A percentile compares a stretch with the other conserved stretches of the same genome.
phyloP scores from a whole-genome alignment of 148 eudicot species.

The Diospyros kaki region DNA sequence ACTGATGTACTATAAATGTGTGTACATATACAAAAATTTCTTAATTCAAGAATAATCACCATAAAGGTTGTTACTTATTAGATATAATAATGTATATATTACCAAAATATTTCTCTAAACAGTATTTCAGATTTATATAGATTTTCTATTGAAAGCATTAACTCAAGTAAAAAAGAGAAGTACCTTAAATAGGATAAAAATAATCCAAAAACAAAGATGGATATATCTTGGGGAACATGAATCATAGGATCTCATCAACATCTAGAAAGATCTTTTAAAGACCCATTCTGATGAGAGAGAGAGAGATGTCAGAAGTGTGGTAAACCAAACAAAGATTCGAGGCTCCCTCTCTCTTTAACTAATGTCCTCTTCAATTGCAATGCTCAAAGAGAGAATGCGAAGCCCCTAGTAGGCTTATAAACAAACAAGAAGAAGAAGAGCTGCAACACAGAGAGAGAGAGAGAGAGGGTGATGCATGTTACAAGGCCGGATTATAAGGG shows the following conservation, averaged over 20 bases:
- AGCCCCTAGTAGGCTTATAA: not conserved
- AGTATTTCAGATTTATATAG: not conserved
- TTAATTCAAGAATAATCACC: too few relatives aligned
- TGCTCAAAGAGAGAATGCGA: not conserved
- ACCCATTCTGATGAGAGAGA: conserved; percentile 4
- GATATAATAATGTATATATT: too few relatives aligned
- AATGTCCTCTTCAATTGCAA: conserved; percentile 8
- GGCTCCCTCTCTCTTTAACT: not conserved
- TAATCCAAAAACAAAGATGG: too few relatives aligned
- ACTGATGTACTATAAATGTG: too few relatives aligned
- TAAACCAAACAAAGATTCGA: conserved; percentile 23
- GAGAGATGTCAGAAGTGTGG: conserved; percentile 3
- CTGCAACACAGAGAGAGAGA: not conserved
- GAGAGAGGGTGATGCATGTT: conserved; percentile 12
- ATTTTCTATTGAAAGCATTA: not conserved
- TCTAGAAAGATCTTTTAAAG: conserved; percentile 6
- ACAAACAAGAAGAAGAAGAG: not conserved
- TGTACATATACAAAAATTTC: too few relatives aligned
- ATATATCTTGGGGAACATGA: too few relatives aligned
- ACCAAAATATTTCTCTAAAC: too few relatives aligned
- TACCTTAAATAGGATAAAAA: too few relatives aligned
- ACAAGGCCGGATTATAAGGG: conserved; percentile 16
- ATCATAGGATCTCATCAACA: not conserved
- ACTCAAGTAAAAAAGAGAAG: too few relatives aligned
- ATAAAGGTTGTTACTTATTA: too few relatives aligned